phyloP scores from a whole-genome alignment of 345 rosid genomes.

The Lagerstroemia speciosa region DNA sequence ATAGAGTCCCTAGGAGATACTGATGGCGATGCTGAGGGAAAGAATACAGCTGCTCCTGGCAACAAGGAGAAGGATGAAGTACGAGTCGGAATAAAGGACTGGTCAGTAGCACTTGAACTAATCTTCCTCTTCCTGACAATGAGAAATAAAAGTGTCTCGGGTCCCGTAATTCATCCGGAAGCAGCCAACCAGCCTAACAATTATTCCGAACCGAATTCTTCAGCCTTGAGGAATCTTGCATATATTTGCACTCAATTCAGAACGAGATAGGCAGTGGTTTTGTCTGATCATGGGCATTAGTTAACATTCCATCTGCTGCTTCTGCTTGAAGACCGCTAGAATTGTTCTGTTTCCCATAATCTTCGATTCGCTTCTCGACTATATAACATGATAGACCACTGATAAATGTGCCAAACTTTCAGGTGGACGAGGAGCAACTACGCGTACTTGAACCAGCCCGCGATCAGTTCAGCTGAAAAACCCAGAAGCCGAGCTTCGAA shows the following conservation, averaged over 20 bases:
- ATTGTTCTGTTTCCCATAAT: background rate
- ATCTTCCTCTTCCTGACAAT: background rate
- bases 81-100: slow-evolving; percentile 64
- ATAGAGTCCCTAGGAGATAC: slow-evolving; percentile 48
- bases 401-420: slow-evolving; percentile 8
- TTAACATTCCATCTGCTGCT: background rate
- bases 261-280: background rate
- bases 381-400: background rate
- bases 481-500: slow-evolving; percentile 40
- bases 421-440: slow-evolving; percentile 97
- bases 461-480: slow-evolving; percentile 33
- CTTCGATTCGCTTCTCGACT: background rate
- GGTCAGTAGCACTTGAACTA: slow-evolving; percentile 38
- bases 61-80: slow-evolving; percentile 23
- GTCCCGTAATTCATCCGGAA: background rate
- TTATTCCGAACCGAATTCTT: background rate
- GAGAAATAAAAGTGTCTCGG: background rate
- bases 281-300: background rate
- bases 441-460: slow-evolving; percentile 86
- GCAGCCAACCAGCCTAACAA: background rate
- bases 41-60: background rate
- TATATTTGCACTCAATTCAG: background rate
- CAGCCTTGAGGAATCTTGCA: background rate
- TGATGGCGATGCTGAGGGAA: slow-evolving; percentile 11
- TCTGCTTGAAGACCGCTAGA: background rate